These are phyloP conservation scores for Rosellinia necatrix DNA, from an alignment of 2,329 filamentous ascomycete genomes.

Conservation along the genomic window DNA sequence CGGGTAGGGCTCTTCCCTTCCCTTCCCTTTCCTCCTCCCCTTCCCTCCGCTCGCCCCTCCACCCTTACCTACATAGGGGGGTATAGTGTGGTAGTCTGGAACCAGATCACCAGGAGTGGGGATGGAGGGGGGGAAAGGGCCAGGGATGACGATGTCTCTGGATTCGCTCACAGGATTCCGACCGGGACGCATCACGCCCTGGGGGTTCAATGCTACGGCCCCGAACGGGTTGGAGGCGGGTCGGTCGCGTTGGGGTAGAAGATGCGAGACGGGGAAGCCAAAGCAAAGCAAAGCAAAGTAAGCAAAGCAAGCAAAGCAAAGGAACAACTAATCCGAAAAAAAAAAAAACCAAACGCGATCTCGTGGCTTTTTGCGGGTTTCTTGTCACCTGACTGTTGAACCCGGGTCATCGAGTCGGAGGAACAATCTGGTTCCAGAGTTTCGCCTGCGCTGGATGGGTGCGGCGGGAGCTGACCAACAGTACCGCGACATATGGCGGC, in stretches of 20 bases:
- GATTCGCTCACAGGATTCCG: slow-evolving; percentile 8
- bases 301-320: too few relatives aligned
- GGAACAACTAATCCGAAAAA: too few relatives aligned
- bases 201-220: slow-evolving; percentile 6
- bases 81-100: too few relatives aligned
- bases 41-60: too few relatives aligned
- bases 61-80: too few relatives aligned
- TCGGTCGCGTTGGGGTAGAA: slow-evolving; percentile 14
- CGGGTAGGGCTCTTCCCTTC: too few relatives aligned
- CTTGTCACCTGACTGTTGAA: slow-evolving; percentile 8
- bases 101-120: too few relatives aligned
- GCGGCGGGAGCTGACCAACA: slow-evolving; percentile 10
- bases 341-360: slow-evolving; percentile 5
- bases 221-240: background rate
- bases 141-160: slow-evolving; percentile 1
- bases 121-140: background rate
- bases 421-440: background rate
- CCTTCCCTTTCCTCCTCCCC: too few relatives aligned
- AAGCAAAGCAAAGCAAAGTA: too few relatives aligned
- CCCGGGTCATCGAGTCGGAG: background rate
- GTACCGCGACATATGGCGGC: background rate
- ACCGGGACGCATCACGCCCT: too few relatives aligned
- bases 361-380: slow-evolving; percentile 9
- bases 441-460: background rate
- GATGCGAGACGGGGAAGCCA: too few relatives aligned